Evolutionary conservation across 495 filamentous ascomycete genomes (phyloP).

Genomic region (Penicillium ochrochloron): DNA sequence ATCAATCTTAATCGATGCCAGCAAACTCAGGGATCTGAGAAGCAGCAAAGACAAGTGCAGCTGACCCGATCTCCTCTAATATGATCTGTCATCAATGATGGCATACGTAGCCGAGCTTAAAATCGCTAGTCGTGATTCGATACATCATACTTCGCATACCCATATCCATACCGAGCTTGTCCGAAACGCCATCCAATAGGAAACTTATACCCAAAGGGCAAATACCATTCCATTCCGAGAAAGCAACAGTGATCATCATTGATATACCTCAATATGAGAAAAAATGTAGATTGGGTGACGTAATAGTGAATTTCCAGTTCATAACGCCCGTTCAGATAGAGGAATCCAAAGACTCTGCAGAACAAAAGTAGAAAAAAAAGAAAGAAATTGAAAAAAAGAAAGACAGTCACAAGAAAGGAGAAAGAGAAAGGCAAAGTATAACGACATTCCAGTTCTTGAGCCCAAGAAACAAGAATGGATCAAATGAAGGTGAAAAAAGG

Average conservation of each 20-base stretch:
- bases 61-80: not conserved
- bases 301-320: constrained; percentile 3
- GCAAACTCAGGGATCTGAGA: not conserved
- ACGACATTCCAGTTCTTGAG: not conserved
- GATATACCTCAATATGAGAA: not conserved
- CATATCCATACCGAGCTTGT: not conserved
- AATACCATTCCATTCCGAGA: not conserved
- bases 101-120: not conserved
- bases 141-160: not conserved
- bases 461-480: not conserved
- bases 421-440: constrained; percentile 8
- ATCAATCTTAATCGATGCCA: not conserved
- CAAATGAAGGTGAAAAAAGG: not conserved
- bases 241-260: not conserved
- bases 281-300: not conserved
- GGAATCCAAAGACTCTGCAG: not conserved
- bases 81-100: not conserved
- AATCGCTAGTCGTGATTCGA: not conserved
- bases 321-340: constrained; percentile 7
- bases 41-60: not conserved
- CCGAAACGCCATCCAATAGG: not conserved
- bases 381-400: constrained; percentile 5
- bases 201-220: not conserved
- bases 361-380: not conserved
- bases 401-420: constrained; percentile 9